Base-by-base conservation (phyloP, 139 green algal species). In the Haematococcus lacustris region DNA sequence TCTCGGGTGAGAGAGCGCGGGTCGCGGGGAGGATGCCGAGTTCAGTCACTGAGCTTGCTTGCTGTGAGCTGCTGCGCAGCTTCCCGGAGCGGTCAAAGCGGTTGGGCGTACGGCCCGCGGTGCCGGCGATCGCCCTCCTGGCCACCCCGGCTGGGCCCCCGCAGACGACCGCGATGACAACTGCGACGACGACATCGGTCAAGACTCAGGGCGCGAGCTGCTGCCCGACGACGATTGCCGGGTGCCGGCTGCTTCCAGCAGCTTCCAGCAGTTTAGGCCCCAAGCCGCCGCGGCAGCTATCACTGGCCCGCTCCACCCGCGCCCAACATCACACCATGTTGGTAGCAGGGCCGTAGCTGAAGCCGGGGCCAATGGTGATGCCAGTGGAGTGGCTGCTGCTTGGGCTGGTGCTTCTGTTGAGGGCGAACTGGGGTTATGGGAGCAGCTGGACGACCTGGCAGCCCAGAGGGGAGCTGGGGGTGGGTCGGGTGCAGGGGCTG, bases 61-160 rank as follows among this genome's bases (percentile, higher is more conserved):
- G 21, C 32, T 64, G n/a, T 5, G 5, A 37, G 21, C 57, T n/a
- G 57, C 57, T 64, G 57, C n/a, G n/a, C n/a, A 70, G 26, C 50
- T 79, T 37, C 74, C 74, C 2, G 47, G 47, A 0, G 68, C 74
- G 25, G 9, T 79, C 40, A 75, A 75, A 61, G 47, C 68, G 17
- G 33, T 66, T 25, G 64, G 33, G 23, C 25, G 4, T 5, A 17
- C 23, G 64, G 25, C 5, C 38, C 23, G 32, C 3, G 64, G 57
- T 5, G 21, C 21, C 21, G 26, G 17, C n/a, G 21, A 33, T 13
- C 57, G 9, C 5, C 17, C 57, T 13, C 21, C 26, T 35, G 25
- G 32, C 5, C 17, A 64, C 5, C 5, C 9, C 21, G 26, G 23
- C 21, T 35, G 23, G n/a, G n/a, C n/a, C 32, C 50, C 61, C 26